A percentile compares a stretch with the other conserved stretches of the same genome.
Evolutionary conservation across 1,139 yeast genomes (phyloP).

Genomic region (Geotrichum klebahnii): DNA sequence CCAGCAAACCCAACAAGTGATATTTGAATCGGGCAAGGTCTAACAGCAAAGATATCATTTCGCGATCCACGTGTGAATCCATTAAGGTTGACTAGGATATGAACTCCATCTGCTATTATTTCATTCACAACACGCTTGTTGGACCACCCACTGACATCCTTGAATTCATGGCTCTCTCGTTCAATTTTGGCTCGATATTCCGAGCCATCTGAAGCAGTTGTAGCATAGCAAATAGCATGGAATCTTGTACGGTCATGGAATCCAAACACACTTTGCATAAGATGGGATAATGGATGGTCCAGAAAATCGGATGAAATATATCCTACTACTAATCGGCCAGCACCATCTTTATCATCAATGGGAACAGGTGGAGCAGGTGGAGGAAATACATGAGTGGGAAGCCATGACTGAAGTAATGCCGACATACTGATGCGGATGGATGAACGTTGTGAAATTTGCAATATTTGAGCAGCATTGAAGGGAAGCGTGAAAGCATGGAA

Average conservation of each 20-base stretch:
- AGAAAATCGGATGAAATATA: slow-evolving; percentile 39
- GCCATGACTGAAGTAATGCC: slow-evolving; percentile 32
- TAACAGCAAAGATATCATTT: slow-evolving; percentile 38
- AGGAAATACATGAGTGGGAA: slow-evolving; percentile 34
- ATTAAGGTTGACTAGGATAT: slow-evolving; percentile 37
- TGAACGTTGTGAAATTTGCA: slow-evolving; percentile 33
- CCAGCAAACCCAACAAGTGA: slow-evolving; percentile 41
- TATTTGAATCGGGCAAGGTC: slow-evolving; percentile 38
- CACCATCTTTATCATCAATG: slow-evolving; percentile 6
- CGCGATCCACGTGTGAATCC: slow-evolving; percentile 40
- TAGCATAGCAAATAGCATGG: slow-evolving; percentile 36
- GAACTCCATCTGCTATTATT: slow-evolving; percentile 36
- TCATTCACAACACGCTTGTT: slow-evolving; percentile 33
- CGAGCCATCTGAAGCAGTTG: slow-evolving; percentile 35
- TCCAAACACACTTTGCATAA: slow-evolving; percentile 40
- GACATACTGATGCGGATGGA: slow-evolving; percentile 36
- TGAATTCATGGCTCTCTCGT: slow-evolving; percentile 31
- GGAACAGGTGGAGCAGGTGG: slow-evolving; percentile 36
- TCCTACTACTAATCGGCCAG: slow-evolving; percentile 33
- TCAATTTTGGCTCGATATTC: slow-evolving; percentile 34
- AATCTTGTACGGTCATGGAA: slow-evolving; percentile 32
- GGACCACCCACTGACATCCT: slow-evolving; percentile 33
- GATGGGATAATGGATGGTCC: slow-evolving; percentile 39
- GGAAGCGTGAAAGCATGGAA: slow-evolving; percentile 40
- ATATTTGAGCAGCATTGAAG: slow-evolving; percentile 30